Evolutionary conservation across 169 alveolate genomes (phyloP), one percentile per base, ranked within the genome.

Genomic region (Cryptosporidium ryanae): DNA sequence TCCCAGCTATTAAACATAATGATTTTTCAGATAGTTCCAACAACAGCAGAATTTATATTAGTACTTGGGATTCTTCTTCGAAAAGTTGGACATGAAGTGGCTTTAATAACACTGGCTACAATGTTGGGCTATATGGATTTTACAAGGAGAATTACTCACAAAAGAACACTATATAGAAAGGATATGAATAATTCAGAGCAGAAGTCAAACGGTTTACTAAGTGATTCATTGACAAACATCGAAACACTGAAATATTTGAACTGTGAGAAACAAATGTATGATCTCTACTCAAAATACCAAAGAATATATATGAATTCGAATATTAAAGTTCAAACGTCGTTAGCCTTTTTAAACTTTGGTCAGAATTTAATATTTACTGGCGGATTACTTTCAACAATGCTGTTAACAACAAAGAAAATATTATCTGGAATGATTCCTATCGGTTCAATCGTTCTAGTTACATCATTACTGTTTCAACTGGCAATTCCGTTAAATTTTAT

Each of bases 141-240:
- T 76, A 94, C 96, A 10, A 91, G 96, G 18, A 61, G 93, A 18
- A 93, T 94, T 15, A 94, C 96, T 7, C 84, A 90, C 82, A 90
- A 92, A 43, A 89, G 96, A 81, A 94, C 94, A 63, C 82, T 93
- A 25, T 84, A 92, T 49, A 84, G 96, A 63, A 93, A 90, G 82
- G 57, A 84, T 29, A 94, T 94, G 96, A 94, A 91, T 31, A 82
- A 84, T 48, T 91, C 96, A 25, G 96, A 94, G 66, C 96, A 93
- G 81, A 92, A 89, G 49, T 91, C 96, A 1, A 91, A 92, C 27
- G 95, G 95, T 5, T 90, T 94, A 27, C 91, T 94, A 66, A 66
- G 92, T 54, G 96, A 94, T 54, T 93, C 95, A 25, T 90, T 94
- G 44, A 93, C 93, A 25, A 94, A 94, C 82, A 93, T 95, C 0